Evolutionary conservation across 2,329 filamentous ascomycete genomes (phyloP).

Genomic region (Byssothecium circinans): DNA sequence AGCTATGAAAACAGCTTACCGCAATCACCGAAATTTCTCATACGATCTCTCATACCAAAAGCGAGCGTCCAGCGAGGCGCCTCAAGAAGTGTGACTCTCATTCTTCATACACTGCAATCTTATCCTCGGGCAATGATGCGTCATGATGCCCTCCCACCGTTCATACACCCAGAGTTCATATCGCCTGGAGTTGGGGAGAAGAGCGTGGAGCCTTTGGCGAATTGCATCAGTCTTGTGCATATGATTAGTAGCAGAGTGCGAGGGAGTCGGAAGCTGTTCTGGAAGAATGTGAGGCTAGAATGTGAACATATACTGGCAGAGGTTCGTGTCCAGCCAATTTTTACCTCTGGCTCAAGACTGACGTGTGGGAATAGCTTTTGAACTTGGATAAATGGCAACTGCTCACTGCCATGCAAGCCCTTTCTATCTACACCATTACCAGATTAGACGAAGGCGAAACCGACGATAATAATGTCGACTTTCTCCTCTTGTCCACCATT

Average conservation of each 20-base stretch:
- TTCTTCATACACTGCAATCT: conserved; percentile 47
- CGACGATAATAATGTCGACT: conserved; percentile 48
- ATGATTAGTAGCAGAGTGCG: conserved; percentile 42
- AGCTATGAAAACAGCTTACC: neutral
- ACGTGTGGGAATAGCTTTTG: conserved; percentile 22
- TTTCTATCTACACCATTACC: conserved; percentile 49
- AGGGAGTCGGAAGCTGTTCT: conserved; percentile 48
- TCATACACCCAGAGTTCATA: conserved; percentile 45
- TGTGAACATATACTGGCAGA: conserved; percentile 45
- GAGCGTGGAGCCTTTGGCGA: conserved; percentile 43
- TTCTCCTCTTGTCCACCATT: conserved; percentile 40
- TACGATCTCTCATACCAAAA: conserved; percentile 31
- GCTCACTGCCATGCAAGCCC: conserved; percentile 49
- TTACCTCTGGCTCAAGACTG: neutral
- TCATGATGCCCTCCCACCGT: conserved; percentile 46
- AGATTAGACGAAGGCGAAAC: conserved; percentile 50
- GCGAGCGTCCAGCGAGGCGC: conserved; percentile 26
- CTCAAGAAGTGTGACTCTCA: conserved; percentile 42
- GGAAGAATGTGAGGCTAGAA: conserved; percentile 49
- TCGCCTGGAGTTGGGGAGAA: conserved; percentile 20
- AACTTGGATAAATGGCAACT: conserved; percentile 43
- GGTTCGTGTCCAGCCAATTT: conserved; percentile 26
- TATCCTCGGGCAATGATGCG: conserved; percentile 47
- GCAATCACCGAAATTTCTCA: conserved; percentile 14
- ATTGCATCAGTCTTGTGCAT: conserved; percentile 47